Percentiles rank a stretch among this genome's conserved stretches.
phyloP scores from a whole-genome alignment of 164 flowering plant genomes.

The Magnolia officinalis region DNA sequence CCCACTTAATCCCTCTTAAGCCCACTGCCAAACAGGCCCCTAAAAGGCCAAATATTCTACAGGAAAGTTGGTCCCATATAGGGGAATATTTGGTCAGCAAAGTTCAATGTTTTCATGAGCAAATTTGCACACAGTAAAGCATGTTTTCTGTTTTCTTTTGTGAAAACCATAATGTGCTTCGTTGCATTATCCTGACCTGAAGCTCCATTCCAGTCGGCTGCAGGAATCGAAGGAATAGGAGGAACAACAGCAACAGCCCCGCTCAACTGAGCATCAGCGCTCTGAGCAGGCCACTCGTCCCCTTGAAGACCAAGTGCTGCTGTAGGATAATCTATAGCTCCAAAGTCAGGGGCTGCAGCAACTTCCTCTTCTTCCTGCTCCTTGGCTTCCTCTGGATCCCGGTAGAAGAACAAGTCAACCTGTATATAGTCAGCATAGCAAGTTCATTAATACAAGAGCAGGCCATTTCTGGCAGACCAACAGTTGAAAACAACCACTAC shows the following conservation, averaged over 20 bases:
- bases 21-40: no score
- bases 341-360: constrained; percentile 35
- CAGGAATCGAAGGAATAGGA: constrained; percentile 28
- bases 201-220: constrained; percentile 24
- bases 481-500: no score
- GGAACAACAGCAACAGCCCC: constrained; percentile 22
- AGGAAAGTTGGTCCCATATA: no score
- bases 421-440: constrained; percentile 20
- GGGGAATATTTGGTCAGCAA: no score
- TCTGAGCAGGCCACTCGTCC: constrained; percentile 38
- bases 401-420: constrained; percentile 86
- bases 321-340: constrained; percentile 24
- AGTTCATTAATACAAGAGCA: neutral
- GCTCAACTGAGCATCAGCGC: constrained; percentile 43
- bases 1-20: no score
- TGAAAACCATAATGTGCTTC: neutral
- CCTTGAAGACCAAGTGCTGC: constrained; percentile 14
- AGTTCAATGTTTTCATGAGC: no score
- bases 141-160: no score
- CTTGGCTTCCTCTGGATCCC: constrained; percentile 84
- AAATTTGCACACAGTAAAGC: neutral
- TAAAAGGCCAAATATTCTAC: no score
- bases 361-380: constrained; percentile 58
- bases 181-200: constrained; percentile 27
- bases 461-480: neutral